A percentile compares a stretch with the other conserved stretches of the same genome.
Conservation (phyloP, 495 filamentous ascomycete genomes). For the Glonium stellatum region DNA sequence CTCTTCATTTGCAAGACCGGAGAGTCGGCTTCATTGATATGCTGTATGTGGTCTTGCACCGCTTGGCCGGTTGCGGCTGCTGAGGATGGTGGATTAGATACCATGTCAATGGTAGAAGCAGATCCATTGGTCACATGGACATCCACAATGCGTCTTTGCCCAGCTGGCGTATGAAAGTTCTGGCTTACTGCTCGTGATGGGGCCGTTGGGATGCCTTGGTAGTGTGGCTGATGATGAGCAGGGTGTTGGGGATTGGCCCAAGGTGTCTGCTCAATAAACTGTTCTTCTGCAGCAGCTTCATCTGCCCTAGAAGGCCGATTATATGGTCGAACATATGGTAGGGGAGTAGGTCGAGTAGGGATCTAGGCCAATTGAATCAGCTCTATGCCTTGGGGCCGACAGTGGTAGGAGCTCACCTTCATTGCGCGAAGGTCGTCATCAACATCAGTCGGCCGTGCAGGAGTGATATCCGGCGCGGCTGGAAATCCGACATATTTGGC, state of each 20-base stretch:
- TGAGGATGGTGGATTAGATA: conserved; percentile 44
- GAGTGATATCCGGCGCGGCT: conserved; percentile 74
- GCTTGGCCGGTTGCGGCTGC: conserved; percentile 21
- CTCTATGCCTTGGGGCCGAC: not conserved
- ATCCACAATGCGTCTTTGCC: conserved; percentile 48
- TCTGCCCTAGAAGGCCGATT: conserved; percentile 36
- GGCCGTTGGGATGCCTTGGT: conserved; percentile 9
- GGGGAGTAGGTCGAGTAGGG: conserved; percentile 14
- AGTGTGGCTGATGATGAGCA: conserved; percentile 45
- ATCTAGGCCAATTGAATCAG: conserved; percentile 18
- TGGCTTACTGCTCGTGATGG: conserved; percentile 31
- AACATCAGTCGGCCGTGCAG: conserved; percentile 63
- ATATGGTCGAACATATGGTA: conserved; percentile 20
- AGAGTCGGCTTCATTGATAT: conserved; percentile 19
- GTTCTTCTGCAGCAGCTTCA: conserved; percentile 65
- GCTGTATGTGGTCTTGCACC: not conserved
- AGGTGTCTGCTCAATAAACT: conserved; percentile 73
- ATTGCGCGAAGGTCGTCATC: conserved; percentile 86
- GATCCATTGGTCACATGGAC: conserved; percentile 49
- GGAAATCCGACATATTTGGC: conserved; percentile 94
- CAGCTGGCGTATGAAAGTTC: conserved; percentile 45
- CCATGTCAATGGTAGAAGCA: conserved; percentile 45
- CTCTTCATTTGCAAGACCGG: conserved; percentile 27
- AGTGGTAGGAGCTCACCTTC: conserved; percentile 56
- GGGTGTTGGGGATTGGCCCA: conserved; percentile 89